Evolutionary conservation across 2,329 filamentous ascomycete genomes (phyloP).

Genomic region (Cordyceps farinosa): DNA sequence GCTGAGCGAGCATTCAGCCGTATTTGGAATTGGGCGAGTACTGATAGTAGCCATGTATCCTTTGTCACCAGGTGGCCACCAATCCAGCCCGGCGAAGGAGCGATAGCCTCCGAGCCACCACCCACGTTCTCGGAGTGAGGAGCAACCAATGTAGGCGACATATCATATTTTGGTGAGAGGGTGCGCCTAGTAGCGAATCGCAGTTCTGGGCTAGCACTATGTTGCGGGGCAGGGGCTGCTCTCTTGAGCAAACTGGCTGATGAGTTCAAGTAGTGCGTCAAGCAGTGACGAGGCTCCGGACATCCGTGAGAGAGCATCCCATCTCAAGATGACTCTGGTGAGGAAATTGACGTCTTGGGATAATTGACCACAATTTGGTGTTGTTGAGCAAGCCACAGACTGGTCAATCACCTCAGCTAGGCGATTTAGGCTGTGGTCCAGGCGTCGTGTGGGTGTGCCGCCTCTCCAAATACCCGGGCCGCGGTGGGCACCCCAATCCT

Average conservation of each 20-base stretch:
- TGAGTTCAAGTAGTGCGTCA: not conserved
- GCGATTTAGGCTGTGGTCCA: not conserved
- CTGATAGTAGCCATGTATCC: not conserved
- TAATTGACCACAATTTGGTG: not conserved
- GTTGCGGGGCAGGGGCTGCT: not conserved
- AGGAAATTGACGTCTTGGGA: not conserved
- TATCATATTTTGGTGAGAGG: slow-evolving; percentile 19
- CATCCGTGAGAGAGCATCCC: not conserved
- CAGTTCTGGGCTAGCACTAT: not conserved
- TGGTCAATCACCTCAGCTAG: not conserved
- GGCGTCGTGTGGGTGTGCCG: slow-evolving; percentile 2
- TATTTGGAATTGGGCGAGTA: slow-evolving; percentile 12
- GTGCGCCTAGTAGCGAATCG: slow-evolving; percentile 19
- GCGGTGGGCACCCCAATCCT: not conserved
- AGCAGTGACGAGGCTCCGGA: not conserved
- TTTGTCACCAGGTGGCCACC: not conserved
- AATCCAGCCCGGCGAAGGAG: not conserved
- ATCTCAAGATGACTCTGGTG: not conserved
- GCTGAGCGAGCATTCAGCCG: not conserved
- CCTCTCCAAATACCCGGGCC: slow-evolving; percentile 11
- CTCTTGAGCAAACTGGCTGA: not conserved
- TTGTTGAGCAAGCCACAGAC: slow-evolving; percentile 5
- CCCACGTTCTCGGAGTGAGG: slow-evolving; percentile 10
- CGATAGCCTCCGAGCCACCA: not conserved
- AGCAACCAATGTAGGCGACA: slow-evolving; percentile 19